A percentile compares a stretch with the other conserved stretches of the same genome.
Evolutionary conservation across 345 rosid genomes (phyloP).

Genomic region (Adansonia digitata): DNA sequence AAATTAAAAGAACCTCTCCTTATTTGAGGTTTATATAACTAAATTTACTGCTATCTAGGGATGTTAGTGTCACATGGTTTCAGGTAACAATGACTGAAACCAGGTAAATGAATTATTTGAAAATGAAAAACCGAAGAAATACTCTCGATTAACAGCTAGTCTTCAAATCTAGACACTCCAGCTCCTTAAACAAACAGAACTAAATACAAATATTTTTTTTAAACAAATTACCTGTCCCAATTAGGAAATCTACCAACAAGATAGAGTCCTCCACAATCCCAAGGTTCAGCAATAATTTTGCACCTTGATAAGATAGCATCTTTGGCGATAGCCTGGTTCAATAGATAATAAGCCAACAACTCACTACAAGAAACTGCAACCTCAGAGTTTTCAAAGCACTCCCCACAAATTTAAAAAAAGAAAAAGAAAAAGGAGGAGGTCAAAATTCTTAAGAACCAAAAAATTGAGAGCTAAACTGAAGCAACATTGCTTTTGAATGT

Average conservation of each 20-base stretch:
- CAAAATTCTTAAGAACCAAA: background rate
- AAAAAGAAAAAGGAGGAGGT: background rate
- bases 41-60: background rate
- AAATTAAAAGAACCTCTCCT: background rate
- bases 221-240: constrained; percentile 71
- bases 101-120: background rate
- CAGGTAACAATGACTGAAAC: background rate
- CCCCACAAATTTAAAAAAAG: background rate
- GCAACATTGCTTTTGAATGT: background rate
- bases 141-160: background rate
- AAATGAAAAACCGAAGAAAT: background rate
- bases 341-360: background rate
- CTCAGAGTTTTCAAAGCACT: background rate
- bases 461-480: background rate
- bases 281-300: constrained; percentile 92
- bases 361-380: background rate
- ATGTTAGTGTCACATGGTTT: background rate
- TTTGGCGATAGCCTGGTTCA: constrained; percentile 77
- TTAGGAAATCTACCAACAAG: constrained; percentile 92
- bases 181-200: background rate
- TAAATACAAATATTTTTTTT: background rate
- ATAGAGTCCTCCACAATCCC: constrained; percentile 97
- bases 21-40: background rate
- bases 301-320: constrained; percentile 75
- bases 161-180: background rate